These are phyloP conservation scores for Acanthamoeba polyphaga DNA, from an alignment of 208 protist genomes.

Conservation along the genomic window DNA sequence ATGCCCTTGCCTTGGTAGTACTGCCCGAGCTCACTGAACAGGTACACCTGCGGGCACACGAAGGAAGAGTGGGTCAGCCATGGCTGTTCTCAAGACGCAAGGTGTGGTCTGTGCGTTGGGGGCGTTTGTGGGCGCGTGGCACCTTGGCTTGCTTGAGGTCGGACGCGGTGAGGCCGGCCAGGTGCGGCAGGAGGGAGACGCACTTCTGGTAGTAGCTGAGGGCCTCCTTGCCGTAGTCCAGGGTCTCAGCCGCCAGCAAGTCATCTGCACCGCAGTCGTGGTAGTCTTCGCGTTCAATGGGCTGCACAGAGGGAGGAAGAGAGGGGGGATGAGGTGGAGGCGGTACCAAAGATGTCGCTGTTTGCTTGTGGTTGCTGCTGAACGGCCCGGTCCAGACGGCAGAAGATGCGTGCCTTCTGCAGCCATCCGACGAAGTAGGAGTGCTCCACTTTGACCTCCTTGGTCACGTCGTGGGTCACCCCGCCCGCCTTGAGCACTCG, in stretches of 20 bases:
- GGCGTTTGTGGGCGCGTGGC: too few species aligned
- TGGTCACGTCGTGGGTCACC: not conserved
- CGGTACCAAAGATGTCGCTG: not conserved
- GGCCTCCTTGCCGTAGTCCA: constrained; percentile 1
- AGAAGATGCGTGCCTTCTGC: constrained; percentile 29
- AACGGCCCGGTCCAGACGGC: not conserved
- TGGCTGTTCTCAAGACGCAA: not conserved
- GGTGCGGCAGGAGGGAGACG: not conserved
- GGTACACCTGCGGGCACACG: not conserved
- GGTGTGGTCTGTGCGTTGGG: not conserved
- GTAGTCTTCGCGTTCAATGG: too few species aligned
- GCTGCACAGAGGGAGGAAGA: too few species aligned
- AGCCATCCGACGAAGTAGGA: constrained; percentile 32
- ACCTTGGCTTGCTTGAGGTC: constrained; percentile 27
- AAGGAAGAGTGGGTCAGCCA: not conserved
- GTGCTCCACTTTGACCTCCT: not conserved
- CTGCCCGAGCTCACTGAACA: not conserved
- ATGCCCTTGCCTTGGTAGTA: not conserved
- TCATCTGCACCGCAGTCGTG: not conserved
- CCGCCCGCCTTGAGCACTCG: not conserved
- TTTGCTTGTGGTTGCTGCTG: not conserved
- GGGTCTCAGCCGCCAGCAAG: not conserved
- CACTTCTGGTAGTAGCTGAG: not conserved
- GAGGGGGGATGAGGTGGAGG: not conserved
- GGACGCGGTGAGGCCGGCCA: not conserved